Evolutionary conservation across 148 eudicot species (phyloP), one percentile per base, ranked within the genome.

Genomic region (Chenopodium album): DNA sequence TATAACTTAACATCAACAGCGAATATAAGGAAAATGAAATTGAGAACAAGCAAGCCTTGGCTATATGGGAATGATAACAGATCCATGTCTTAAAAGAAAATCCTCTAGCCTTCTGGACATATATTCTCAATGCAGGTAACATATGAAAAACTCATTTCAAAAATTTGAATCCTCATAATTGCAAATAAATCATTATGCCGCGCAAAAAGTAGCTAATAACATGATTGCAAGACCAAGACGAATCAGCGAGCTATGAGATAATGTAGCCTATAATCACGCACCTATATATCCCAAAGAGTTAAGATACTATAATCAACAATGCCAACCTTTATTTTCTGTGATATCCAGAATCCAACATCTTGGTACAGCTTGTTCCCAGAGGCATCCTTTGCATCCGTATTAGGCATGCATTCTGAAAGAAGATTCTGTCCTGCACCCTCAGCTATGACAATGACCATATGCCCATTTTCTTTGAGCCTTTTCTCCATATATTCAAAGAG

Each of bases 341-440:
- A 87, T 56, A 89, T 78, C 89, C 89, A 89, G 68, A 82, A 66
- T 7, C 91, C 91, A 62, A 87, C 78, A 84, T 89, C 91, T 80
- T 82, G 89, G 23, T 79, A 88, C 70, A 84, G 79, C 82, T 85
- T 84, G 75, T 89, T 89, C 41, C 91, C 88, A 0, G 91, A 89
- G 79, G 89, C 87, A 84, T 87, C 91, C 75, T 78, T 79, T 48
- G 79, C 80, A 75, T 75, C 83, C 76, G 23, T 59, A 41, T 81
- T 65, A 46, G 70, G 76, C 77, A 81, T 68, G 84, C 79, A 67
- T 81, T 85, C 85, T 7, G 87, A 79, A 76, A 87, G 87, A 37
- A 87, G 85, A 66, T 82, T 82, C 68, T 87, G 85, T 41, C 87
- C 89, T 1, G 89, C 89, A 66, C 89, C 89, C 85, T 87, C 89